Percentiles rank a stretch among this genome's conserved stretches.
These are phyloP conservation scores for Trametes versicolor DNA, from an alignment of 1,284 basidiomycete genomes.

Conservation along the genomic window DNA sequence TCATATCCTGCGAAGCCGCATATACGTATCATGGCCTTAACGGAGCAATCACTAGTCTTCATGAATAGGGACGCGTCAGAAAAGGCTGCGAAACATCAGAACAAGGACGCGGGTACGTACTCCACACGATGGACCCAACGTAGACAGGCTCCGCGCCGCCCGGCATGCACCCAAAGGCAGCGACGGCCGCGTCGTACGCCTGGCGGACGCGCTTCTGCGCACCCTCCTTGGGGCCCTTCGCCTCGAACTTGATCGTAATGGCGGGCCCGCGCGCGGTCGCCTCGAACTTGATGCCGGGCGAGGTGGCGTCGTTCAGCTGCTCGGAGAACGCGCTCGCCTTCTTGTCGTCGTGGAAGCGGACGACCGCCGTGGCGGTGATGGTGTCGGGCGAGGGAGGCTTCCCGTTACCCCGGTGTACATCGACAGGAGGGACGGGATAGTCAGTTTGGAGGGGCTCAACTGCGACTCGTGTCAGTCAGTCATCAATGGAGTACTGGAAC, in stretches of 20 bases:
- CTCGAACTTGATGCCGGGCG: background rate
- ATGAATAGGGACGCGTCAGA: background rate
- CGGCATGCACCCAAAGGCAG: constrained; percentile 3
- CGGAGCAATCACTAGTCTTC: background rate
- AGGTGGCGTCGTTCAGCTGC: background rate
- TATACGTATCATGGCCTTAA: no score
- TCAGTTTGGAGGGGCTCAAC: background rate
- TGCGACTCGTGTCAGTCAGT: background rate
- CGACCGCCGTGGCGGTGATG: background rate
- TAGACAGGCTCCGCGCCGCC: background rate
- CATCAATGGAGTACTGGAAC: background rate
- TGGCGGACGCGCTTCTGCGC: background rate
- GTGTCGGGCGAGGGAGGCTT: no score
- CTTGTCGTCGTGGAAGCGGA: background rate
- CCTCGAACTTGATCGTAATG: background rate
- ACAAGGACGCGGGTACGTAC: background rate
- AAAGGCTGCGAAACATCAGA: background rate
- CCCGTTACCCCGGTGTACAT: background rate
- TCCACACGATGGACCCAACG: constrained; percentile 2
- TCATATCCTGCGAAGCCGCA: no score
- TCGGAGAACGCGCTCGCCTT: background rate
- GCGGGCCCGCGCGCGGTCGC: background rate
- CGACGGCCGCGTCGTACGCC: constrained; percentile 7
- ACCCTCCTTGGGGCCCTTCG: background rate
- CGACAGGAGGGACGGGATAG: background rate